Evolutionary conservation across 768 basidiomycete species (phyloP).

Genomic region (Lactarius evosmus): DNA sequence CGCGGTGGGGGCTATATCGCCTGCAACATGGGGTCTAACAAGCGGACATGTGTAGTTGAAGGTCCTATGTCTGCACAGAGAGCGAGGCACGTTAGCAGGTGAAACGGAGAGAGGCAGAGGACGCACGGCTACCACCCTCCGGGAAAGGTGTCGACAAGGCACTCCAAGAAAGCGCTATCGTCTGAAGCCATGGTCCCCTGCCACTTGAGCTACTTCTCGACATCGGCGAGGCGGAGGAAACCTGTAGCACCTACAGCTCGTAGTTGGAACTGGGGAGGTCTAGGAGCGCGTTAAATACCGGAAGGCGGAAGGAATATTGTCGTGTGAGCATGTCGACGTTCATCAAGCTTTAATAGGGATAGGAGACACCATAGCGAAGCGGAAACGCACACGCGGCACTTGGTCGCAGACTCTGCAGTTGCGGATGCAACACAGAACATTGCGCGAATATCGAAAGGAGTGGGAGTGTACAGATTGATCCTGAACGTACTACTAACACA

Average conservation of each 20-base stretch:
- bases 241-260: constrained; percentile 46
- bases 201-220: constrained; percentile 73
- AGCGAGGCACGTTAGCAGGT: background rate
- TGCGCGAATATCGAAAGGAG: too few relatives aligned
- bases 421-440: constrained; percentile 61
- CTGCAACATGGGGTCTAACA: too few relatives aligned
- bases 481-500: too few relatives aligned
- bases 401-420: constrained; percentile 51
- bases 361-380: background rate
- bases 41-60: too few relatives aligned
- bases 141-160: constrained; percentile 54
- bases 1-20: too few relatives aligned
- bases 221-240: constrained; percentile 39
- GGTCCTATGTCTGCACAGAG: constrained; percentile 46
- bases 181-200: constrained; percentile 64
- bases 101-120: background rate
- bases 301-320: too few relatives aligned
- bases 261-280: constrained; percentile 56
- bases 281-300: constrained; percentile 66
- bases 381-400: constrained; percentile 71
- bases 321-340: too few relatives aligned
- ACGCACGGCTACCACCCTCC: constrained; percentile 59
- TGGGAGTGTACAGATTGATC: too few relatives aligned
- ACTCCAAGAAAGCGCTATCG: constrained; percentile 64
- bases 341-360: constrained; percentile 50